Percentiles rank a stretch among this genome's conserved stretches.
Conservation (phyloP, 352 stramenopile species). For the Phytophthora pseudosyringae region DNA sequence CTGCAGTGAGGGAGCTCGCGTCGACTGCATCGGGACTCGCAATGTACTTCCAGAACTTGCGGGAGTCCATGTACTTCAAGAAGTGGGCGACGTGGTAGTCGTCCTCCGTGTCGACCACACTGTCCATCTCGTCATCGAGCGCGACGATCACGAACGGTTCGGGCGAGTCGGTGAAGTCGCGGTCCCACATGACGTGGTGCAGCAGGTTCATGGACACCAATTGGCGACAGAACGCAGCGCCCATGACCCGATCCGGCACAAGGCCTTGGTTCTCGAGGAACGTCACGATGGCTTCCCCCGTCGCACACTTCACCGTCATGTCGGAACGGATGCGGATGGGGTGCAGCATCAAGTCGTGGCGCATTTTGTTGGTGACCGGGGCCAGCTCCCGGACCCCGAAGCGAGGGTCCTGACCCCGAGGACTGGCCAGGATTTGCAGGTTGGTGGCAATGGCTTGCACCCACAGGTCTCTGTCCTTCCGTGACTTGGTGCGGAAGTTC, state of each 20-base stretch:
- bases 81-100: slow-evolving; percentile 80
- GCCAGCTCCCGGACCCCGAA: slow-evolving; percentile 68
- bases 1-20: slow-evolving; percentile 31
- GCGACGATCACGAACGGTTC: slow-evolving; percentile 78
- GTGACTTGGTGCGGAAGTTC: slow-evolving; percentile 79
- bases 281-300: slow-evolving; percentile 71
- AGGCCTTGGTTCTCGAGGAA: slow-evolving; percentile 67
- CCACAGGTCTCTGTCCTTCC: slow-evolving; percentile 82
- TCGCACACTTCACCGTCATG: slow-evolving; percentile 65
- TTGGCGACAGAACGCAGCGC: slow-evolving; percentile 56
- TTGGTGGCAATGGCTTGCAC: slow-evolving; percentile 72
- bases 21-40: slow-evolving; percentile 28
- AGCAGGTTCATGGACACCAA: slow-evolving; percentile 86
- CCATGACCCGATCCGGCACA: slow-evolving; percentile 59
- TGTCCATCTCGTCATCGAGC: slow-evolving; percentile 49
- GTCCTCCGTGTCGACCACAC: slow-evolving; percentile 11
- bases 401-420: slow-evolving; percentile 46
- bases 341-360: slow-evolving; percentile 54
- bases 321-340: slow-evolving; percentile 77
- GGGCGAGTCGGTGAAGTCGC: slow-evolving; percentile 79
- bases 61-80: slow-evolving; percentile 81
- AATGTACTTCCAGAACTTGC: slow-evolving; percentile 86
- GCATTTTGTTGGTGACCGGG: slow-evolving; percentile 59
- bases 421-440: slow-evolving; percentile 56
- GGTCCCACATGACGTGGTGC: slow-evolving; percentile 87